Evolutionary conservation across 371 early-diverging fungal genomes (phyloP), one percentile per base, ranked within the genome.

Genomic region (Actinomortierella wolfii): DNA sequence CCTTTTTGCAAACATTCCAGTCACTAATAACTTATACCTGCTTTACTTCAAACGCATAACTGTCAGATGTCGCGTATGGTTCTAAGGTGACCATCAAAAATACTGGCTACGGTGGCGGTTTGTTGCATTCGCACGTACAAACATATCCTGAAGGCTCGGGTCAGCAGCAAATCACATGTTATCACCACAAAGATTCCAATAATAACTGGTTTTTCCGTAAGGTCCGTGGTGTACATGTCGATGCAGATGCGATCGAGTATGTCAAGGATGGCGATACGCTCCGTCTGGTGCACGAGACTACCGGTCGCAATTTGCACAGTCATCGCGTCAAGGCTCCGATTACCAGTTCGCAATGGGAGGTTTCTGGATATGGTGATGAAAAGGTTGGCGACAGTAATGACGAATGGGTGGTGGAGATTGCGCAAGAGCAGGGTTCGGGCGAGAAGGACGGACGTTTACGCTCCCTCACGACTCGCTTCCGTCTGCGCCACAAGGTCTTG

Each of bases 161-260:
- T 52, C 97, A 95, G 71, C 98, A 99, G 68, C 99, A 99, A 78
- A 89, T 99, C n/a, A 99, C 99, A 0, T 92, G 93, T 54, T 99
- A 99, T 77, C 92, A 91, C 54, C 97, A 99, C 79, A 96, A 95
- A 69, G 99, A 99, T 79, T 67, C 70, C 52, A 99, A 99, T 81
- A 99, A 99, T 78, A 85, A 96, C 54, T 99, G 98, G 96, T 62
- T 87, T 13, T 76, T 98, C 39, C 65, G 56, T 41, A 75, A 81
- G 55, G 76, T 64, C 20, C 73, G 66, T 45, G 76, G 75, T 8
- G 62, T 58, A 15, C 64, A 67, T 25, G 60, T 50, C 3, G 66
- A 74, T 44, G 71, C 64, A 2, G 81, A 67, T 3, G 77, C 71
- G 5, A 51, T 86, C 25, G 81, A 85, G 54, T 86, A 86, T 59